phyloP scores from a whole-genome alignment of 768 basidiomycete species.

The Panaeolus papilionaceus region DNA sequence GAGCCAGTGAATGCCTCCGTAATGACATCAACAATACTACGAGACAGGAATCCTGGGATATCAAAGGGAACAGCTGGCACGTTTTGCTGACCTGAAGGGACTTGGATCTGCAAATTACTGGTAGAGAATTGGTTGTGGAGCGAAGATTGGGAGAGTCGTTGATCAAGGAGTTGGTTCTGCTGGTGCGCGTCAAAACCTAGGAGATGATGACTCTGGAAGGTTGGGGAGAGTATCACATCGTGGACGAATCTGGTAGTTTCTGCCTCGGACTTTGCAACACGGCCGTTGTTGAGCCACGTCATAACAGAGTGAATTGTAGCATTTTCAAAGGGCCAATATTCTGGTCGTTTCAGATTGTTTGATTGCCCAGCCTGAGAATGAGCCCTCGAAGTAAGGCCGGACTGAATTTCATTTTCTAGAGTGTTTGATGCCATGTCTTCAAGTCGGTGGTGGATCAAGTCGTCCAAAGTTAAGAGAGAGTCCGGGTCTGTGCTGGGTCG shows the following conservation, averaged over 20 bases:
- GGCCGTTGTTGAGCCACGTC: neutral
- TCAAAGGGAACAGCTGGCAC: slow-evolving; percentile 25
- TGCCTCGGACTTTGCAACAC: slow-evolving; percentile 28
- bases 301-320: slow-evolving; percentile 22
- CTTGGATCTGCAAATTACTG: neutral
- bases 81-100: slow-evolving; percentile 34
- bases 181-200: slow-evolving; percentile 18
- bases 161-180: neutral
- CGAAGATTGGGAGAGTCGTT: too few species aligned
- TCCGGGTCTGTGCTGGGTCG: too few species aligned
- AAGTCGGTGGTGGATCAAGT: too few species aligned
- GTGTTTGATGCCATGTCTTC: too few species aligned
- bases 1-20: slow-evolving; percentile 29
- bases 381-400: too few species aligned
- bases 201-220: slow-evolving; percentile 24
- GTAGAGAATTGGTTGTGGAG: too few species aligned
- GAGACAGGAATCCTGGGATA: slow-evolving; percentile 33
- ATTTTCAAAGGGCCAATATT: slow-evolving; percentile 18
- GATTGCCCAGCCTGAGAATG: too few species aligned
- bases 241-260: slow-evolving; percentile 24
- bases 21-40: slow-evolving; percentile 32
- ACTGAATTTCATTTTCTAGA: too few species aligned
- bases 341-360: too few species aligned
- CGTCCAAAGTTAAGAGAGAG: too few species aligned
- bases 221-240: slow-evolving; percentile 23